Evolutionary conservation across 192 early-diverging fungal species (phyloP).

Genomic region (Funneliformis geosporum): DNA sequence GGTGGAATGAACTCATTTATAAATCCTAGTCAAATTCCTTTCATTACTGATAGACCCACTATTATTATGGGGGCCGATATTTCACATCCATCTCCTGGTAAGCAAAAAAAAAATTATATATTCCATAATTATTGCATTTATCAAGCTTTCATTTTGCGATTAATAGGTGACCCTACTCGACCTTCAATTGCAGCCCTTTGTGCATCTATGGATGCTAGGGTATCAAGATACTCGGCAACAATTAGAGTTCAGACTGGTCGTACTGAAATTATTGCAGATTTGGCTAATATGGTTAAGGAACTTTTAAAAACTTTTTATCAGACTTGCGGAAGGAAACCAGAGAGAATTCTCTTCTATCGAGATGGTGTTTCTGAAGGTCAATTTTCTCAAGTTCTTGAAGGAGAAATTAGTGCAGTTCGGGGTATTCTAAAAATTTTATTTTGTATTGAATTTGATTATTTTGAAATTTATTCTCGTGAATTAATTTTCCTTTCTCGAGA

Average conservation of each 20-base stretch:
- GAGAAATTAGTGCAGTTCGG: slow-evolving; percentile 70
- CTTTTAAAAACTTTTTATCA: slow-evolving; percentile 69
- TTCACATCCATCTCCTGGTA: slow-evolving; percentile 79
- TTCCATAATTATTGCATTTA: slow-evolving; percentile 5
- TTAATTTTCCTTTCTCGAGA: slow-evolving; percentile 37
- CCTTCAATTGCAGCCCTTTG: slow-evolving; percentile 80
- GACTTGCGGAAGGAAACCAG: slow-evolving; percentile 67
- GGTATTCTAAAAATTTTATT: slow-evolving; percentile 5
- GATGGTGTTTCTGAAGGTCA: slow-evolving; percentile 91
- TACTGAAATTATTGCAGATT: slow-evolving; percentile 70
- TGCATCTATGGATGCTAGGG: slow-evolving; percentile 67
- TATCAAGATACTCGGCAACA: slow-evolving; percentile 61
- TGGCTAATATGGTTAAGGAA: slow-evolving; percentile 68
- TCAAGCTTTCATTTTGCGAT: neutral
- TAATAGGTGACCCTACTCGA: neutral
- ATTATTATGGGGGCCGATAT: slow-evolving; percentile 93
- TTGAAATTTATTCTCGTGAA: neutral
- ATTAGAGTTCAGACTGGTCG: slow-evolving; percentile 68
- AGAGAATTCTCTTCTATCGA: slow-evolving; percentile 83
- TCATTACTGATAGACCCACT: slow-evolving; percentile 72
- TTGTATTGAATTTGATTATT: neutral
- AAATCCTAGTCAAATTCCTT: slow-evolving; percentile 58
- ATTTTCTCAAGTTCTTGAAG: slow-evolving; percentile 69
- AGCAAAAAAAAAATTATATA: slow-evolving; percentile 39
- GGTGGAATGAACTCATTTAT: slow-evolving; percentile 86